A percentile compares a stretch with the other conserved stretches of the same genome.
These are phyloP conservation scores for Flaveria floridana DNA, from an alignment of 140 eudicot genomes.

Conservation along the genomic window DNA sequence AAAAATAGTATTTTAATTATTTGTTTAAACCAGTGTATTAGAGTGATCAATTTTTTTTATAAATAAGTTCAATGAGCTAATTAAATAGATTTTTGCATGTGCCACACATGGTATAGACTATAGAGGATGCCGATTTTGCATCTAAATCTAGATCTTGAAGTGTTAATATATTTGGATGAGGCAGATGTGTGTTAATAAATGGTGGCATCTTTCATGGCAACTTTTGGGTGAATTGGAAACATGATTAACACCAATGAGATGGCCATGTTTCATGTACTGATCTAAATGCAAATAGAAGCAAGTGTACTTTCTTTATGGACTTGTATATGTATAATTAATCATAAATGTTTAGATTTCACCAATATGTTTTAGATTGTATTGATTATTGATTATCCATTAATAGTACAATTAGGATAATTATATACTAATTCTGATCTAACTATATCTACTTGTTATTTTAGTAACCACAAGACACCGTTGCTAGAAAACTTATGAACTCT, in stretches of 20 bases:
- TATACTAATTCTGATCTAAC: too few species aligned
- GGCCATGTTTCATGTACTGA: constrained; percentile 34
- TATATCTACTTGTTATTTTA: too few species aligned
- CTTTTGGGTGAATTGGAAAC: constrained; percentile 21
- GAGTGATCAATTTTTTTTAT: not conserved
- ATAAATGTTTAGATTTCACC: too few species aligned
- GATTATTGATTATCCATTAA: too few species aligned
- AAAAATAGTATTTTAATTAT: too few species aligned
- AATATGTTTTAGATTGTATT: too few species aligned
- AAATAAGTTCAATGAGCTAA: not conserved
- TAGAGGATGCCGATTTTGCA: constrained; percentile 27
- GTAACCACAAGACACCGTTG: too few species aligned
- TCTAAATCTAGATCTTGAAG: constrained; percentile 33
- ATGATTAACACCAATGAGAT: constrained; percentile 29
- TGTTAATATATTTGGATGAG: constrained; percentile 11
- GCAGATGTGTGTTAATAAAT: constrained; percentile 22
- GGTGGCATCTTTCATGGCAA: constrained; percentile 32
- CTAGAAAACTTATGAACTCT: too few species aligned
- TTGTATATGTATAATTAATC: not conserved
- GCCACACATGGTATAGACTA: constrained; percentile 25
- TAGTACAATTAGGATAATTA: too few species aligned
- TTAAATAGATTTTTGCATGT: not conserved
- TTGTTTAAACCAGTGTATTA: not conserved
- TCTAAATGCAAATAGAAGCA: constrained; percentile 20
- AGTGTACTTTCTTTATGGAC: constrained; percentile 5